Conservation (phyloP, 2,329 filamentous ascomycete genomes). For the Cladosporium sp. region DNA sequence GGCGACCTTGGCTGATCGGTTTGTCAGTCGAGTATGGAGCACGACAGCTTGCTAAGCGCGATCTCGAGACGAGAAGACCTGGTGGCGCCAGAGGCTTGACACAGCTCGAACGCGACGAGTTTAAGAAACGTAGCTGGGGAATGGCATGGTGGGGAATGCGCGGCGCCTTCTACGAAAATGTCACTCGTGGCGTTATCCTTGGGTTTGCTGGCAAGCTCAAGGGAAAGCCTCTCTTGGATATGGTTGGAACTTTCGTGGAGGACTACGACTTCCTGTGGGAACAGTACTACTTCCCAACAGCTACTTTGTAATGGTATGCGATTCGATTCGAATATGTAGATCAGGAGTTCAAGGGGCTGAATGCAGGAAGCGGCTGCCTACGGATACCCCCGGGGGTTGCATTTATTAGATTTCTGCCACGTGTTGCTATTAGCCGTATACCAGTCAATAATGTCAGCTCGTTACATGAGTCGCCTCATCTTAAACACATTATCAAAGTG, state of each 20-base stretch:
- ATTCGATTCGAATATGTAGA: not conserved
- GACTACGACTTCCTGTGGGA: constrained; percentile 99
- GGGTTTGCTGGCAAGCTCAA: constrained; percentile 67
- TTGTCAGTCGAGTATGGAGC: constrained; percentile 82
- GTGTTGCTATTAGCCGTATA: constrained; percentile 7
- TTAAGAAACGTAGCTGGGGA: constrained; percentile 80
- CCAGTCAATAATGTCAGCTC: not conserved
- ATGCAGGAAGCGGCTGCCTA: constrained; percentile 11
- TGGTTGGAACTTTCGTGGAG: constrained; percentile 81
- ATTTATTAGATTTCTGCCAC: constrained; percentile 7
- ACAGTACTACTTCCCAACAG: constrained; percentile 85
- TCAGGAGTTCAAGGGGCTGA: constrained; percentile 8
- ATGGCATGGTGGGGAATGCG: constrained; percentile 96
- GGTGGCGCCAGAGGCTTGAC: constrained; percentile 73
- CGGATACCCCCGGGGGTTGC: not conserved
- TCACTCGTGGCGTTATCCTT: constrained; percentile 67
- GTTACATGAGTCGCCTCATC: not conserved
- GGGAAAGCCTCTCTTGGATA: constrained; percentile 68
- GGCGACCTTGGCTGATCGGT: constrained; percentile 88
- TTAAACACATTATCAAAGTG: not conserved
- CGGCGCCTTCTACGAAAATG: constrained; percentile 92
- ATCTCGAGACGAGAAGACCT: constrained; percentile 59
- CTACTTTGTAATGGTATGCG: constrained; percentile 44
- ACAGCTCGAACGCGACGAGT: constrained; percentile 82
- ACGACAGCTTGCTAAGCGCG: constrained; percentile 71